Evolutionary conservation across 2,329 filamentous ascomycete species (phyloP), one percentile per base, ranked within the genome.

Genomic region (Ophiocordyceps sinensis): DNA sequence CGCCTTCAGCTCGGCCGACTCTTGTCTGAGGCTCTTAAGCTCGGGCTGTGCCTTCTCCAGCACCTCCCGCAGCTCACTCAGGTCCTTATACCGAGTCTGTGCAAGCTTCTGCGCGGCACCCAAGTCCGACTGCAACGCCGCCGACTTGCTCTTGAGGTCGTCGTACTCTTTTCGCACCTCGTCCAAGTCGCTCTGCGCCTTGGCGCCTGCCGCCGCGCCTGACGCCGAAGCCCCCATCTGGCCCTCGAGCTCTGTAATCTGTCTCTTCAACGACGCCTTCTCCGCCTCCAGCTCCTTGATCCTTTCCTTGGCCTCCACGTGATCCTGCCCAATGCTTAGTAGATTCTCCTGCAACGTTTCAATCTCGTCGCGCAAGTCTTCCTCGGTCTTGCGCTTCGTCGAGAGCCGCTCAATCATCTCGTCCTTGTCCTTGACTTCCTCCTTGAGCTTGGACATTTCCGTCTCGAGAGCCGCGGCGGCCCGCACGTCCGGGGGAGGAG

Each of bases 1-100:
- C 1, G 67, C 68, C 58, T 86, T 88, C 29, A 96, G 68, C 34
- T 79, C 73, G 0, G 75, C 73, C 28, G 84, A 79, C 51, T 96
- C 88, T 38, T 80, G 77, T 8, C 85, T 77, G 17, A 96, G 68
- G 36, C 67, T 79, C 56, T 81, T 82, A 21, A 96, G 66, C 60
- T 98, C 89, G 0, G 86, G 83, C 53, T 95, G 88, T 1, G 83
- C 75, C 57, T 91, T 93, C 49, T 87, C 80, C 28, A 95, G 61
- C 3, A 88, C 69, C 45, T 89, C 83, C 17, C 81, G 75, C 37
- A 94, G 66, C 26, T 94, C 84, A 0, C 79, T 80, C 2, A 95
- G 66, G 44, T 96, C 88, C 58, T 87, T 94, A 66, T 87, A 96
- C 28, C 91, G 74, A 14, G 76, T 82, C 45, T 93, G 81, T 0